Conservation (phyloP, 1,284 basidiomycete species). For the Pterulicium gracile region DNA sequence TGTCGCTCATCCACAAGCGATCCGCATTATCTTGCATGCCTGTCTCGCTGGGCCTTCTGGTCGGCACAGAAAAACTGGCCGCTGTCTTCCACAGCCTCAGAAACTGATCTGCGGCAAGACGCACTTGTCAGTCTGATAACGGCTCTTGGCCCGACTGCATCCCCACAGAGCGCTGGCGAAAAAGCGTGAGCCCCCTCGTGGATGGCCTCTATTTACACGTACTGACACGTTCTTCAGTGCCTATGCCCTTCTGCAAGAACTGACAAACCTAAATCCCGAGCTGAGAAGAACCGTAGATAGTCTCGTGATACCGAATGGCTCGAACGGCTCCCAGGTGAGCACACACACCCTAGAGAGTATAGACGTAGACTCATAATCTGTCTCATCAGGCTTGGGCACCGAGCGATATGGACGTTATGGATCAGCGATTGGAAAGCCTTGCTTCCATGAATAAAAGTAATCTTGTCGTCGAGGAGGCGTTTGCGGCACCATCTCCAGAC, state of each 20-base stretch:
- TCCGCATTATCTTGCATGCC: slow-evolving; percentile 41
- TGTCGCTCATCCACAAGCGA: slow-evolving; percentile 13
- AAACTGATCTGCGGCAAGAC: slow-evolving; percentile 31
- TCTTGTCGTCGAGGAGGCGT: neutral
- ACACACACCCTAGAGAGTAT: neutral
- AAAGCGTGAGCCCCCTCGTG: slow-evolving; percentile 25
- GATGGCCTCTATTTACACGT: neutral
- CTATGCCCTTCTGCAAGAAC: slow-evolving; percentile 24
- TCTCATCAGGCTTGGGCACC: slow-evolving; percentile 36
- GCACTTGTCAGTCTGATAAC: slow-evolving; percentile 34
- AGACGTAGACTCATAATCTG: neutral
- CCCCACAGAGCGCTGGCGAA: slow-evolving; percentile 14
- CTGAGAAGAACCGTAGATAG: slow-evolving; percentile 22
- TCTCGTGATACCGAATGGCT: slow-evolving; percentile 9
- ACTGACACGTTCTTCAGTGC: slow-evolving; percentile 18
- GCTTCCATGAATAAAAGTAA: neutral
- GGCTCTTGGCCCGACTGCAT: slow-evolving; percentile 29
- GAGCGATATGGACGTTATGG: slow-evolving; percentile 40
- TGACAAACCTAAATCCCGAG: slow-evolving; percentile 25
- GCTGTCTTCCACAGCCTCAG: slow-evolving; percentile 17
- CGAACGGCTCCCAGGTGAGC: neutral
- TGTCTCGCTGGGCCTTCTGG: slow-evolving; percentile 64
- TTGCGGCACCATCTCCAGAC: neutral
- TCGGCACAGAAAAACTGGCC: slow-evolving; percentile 28
- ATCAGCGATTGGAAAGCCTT: slow-evolving; percentile 30